Base-by-base conservation (phyloP, 108 stramenopile genomes). In the Aurantiochytrium sp. region DNA sequence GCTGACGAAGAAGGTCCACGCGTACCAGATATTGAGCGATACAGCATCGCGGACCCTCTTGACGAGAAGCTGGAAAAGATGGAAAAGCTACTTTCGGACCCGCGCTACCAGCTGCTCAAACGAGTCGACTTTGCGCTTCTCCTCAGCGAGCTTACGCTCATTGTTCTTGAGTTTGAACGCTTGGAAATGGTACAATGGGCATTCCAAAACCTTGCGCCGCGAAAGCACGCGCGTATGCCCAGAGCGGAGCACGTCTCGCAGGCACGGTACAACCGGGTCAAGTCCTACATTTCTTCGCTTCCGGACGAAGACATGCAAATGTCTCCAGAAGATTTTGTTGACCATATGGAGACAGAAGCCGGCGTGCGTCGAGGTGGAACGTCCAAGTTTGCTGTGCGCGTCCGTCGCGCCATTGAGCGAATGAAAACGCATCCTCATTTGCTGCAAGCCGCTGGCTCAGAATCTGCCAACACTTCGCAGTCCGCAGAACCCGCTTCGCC, bases 101-200 rank as follows among this genome's bases (percentile, higher is more conserved):
- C 49, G n/a, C 76, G 49, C 16, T 83, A 83, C 28, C n/a, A 53
- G 25, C 76, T 83, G 10, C 51, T 83, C n/a, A 83, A 83, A 23
- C 45, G 76, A 55, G 76, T 83, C 6, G 76, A 83, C 76, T 83
- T 83, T 83, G 76, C 49, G n/a, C 76, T 83, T 12, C 76, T 83
- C 49, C 51, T 28, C 45, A 83, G 49, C 49, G 76, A 83, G 51
- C 76, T 83, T 23, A 83, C 76, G 49, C 76, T 83, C 19, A 83
- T 83, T 12, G 76, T 83, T 12, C 76, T 83, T 18, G 76, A 83
- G 49, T 83, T 53, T 35, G 76, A 83, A 23, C 76, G 76, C 3
- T 45, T 83, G 19, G 45, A 53, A 23, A 83, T 53, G 76, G 45
- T 28, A 8, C 76, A 53, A 12, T 83, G 76, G 76, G 76, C 18